Conservation (phyloP, 768 basidiomycete genomes). For the Boletus sensibilis region DNA sequence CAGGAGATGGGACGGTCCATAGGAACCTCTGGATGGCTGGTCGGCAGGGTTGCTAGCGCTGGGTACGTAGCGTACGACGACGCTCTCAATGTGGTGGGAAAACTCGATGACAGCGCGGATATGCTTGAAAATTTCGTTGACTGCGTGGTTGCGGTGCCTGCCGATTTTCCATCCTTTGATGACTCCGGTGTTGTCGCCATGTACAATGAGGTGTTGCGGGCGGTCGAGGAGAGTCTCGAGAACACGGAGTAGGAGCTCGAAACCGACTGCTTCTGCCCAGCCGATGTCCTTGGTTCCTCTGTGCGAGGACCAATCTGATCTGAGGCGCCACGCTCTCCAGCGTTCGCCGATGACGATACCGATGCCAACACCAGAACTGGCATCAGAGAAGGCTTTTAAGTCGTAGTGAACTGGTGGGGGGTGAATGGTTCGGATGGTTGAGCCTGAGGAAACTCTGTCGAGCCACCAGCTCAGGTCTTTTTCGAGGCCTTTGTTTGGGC, state of each 20-base stretch:
- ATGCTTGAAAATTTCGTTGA: neutral
- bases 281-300: neutral
- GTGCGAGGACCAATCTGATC: accelerated
- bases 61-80: neutral
- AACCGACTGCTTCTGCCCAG: neutral
- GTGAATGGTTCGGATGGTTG: neutral
- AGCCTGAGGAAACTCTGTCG: too few relatives aligned
- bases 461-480: neutral
- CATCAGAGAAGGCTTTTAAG: neutral
- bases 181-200: neutral
- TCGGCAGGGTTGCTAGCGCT: neutral
- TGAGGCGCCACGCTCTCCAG: neutral
- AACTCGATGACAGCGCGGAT: neutral
- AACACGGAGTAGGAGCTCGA: neutral
- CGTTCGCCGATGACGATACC: neutral
- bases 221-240: neutral
- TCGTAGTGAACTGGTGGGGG: neutral
- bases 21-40: neutral
- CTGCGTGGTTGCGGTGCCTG: neutral
- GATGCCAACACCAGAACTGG: neutral
- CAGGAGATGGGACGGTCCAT: neutral
- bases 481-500: neutral
- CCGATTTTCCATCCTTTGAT: neutral
- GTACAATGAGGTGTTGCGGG: neutral
- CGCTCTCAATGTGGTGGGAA: neutral